Evolutionary conservation across 768 basidiomycete genomes (phyloP).

Genomic region (Leccinum disarticulatum): DNA sequence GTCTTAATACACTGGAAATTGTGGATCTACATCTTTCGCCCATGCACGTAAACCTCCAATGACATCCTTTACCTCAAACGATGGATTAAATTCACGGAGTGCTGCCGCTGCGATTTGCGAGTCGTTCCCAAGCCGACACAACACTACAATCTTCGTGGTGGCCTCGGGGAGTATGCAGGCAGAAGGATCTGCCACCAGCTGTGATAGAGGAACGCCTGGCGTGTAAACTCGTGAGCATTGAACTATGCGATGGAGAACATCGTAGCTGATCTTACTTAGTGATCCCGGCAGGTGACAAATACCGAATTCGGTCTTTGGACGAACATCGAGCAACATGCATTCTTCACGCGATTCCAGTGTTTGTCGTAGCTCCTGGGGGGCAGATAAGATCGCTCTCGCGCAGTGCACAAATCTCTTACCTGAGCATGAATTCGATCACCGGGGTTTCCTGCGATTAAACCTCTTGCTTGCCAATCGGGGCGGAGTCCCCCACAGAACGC

Average conservation of each 20-base stretch:
- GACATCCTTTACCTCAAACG: constrained; percentile 57
- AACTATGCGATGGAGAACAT: not conserved
- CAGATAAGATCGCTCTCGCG: not conserved
- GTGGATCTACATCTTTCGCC: constrained; percentile 68
- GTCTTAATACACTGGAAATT: constrained; percentile 77
- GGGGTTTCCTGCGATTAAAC: constrained; percentile 43
- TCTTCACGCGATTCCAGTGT: constrained; percentile 33
- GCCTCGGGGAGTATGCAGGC: constrained; percentile 34
- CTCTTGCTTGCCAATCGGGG: constrained; percentile 64
- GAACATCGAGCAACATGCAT: constrained; percentile 68
- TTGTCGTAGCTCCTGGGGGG: constrained; percentile 48
- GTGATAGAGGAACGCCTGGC: constrained; percentile 71
- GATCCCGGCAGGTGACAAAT: constrained; percentile 82
- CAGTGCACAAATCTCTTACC: constrained; percentile 30
- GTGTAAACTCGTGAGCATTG: constrained; percentile 7
- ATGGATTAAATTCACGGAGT: constrained; percentile 23
- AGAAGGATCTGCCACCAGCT: constrained; percentile 62
- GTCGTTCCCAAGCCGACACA: constrained; percentile 92
- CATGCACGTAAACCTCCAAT: constrained; percentile 83
- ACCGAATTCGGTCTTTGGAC: constrained; percentile 76
- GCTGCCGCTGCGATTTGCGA: constrained; percentile 80
- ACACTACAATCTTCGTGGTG: constrained; percentile 44
- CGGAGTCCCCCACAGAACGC: constrained; percentile 78
- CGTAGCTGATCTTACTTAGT: constrained; percentile 51
- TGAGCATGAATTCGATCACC: constrained; percentile 44